Evolutionary conservation across 2,329 filamentous ascomycete genomes (phyloP), one percentile per base, ranked within the genome.

Genomic region (Alternaria novae-zelandiae): DNA sequence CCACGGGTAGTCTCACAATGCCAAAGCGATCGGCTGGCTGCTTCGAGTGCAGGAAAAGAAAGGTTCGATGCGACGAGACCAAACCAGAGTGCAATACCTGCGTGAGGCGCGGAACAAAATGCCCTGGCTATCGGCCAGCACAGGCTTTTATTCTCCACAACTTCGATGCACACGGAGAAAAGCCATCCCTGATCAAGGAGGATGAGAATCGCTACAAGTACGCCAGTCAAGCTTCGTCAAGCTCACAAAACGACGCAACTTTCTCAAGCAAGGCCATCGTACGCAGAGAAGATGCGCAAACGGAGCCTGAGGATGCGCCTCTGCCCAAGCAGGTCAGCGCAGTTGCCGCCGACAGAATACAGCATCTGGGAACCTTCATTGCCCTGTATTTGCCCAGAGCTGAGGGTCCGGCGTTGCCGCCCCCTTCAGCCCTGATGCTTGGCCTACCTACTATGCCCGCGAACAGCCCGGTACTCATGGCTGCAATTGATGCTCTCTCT

Each of bases 1-100:
- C 54, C 54, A 58, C 57, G 30, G 57, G 54, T 49, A 43, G 58
- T 65, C 50, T 63, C 54, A 70, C 66, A 25, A 79, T 79, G 77
- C 77, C 77, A 43, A 79, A 78, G 61, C 72, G 77, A 60, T 78
- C 75, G 28, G 67, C 71, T 36, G 77, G 77, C 43, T 79, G 77
- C 67, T 79, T 79, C 61, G 73, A 75, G 63, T 79, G 77, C 64
- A 75, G 77, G 66, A 74, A 76, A 68, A 74, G 77, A 30, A 79
- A 79, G 57, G 77, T 79, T 26, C 70, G 77, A 47, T 79, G 77
- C 63, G 77, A 79, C 57, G 77, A 78, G 58, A 63, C 72, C 32
- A 77, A 73, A 54, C 77, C 77, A 32, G 77, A 79, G 61, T 79
- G 77, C 64, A 75, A 71, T 45, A 77, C 66, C 6, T 79, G 77